Evolutionary conservation across 1,284 basidiomycete genomes (phyloP).

Genomic region (Ceratobasidium sp.): DNA sequence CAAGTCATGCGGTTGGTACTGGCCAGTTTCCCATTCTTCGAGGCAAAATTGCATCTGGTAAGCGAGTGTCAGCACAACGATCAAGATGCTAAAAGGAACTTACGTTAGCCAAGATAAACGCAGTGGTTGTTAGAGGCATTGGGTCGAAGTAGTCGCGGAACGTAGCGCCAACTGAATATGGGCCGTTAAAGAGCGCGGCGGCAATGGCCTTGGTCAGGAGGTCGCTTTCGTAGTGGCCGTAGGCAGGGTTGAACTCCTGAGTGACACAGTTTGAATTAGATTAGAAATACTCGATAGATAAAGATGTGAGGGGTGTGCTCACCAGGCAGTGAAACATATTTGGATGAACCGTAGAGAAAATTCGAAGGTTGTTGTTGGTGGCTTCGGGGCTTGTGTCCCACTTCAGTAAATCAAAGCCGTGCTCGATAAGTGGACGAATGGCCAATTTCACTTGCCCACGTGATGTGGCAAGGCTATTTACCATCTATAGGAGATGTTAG

Average conservation of each 20-base stretch:
- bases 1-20: no score
- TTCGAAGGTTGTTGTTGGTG: neutral
- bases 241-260: neutral
- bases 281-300: no score
- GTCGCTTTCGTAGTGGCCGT: constrained; percentile 1
- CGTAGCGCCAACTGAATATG: neutral
- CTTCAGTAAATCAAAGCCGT: neutral
- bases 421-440: neutral
- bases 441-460: neutral
- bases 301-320: neutral
- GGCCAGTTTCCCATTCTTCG: no score
- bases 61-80: no score
- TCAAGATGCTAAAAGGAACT: neutral
- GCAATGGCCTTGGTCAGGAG: neutral
- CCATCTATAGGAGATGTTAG: neutral
- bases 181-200: neutral
- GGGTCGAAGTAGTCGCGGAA: neutral
- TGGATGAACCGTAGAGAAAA: neutral
- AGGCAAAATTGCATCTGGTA: no score
- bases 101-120: neutral
- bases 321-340: constrained; percentile 11
- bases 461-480: neutral
- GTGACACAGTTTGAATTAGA: neutral
- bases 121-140: neutral
- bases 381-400: neutral